Evolutionary conservation across 2,329 filamentous ascomycete species (phyloP), one percentile per base, ranked within the genome.

Genomic region (Paecilomyces fulvus): DNA sequence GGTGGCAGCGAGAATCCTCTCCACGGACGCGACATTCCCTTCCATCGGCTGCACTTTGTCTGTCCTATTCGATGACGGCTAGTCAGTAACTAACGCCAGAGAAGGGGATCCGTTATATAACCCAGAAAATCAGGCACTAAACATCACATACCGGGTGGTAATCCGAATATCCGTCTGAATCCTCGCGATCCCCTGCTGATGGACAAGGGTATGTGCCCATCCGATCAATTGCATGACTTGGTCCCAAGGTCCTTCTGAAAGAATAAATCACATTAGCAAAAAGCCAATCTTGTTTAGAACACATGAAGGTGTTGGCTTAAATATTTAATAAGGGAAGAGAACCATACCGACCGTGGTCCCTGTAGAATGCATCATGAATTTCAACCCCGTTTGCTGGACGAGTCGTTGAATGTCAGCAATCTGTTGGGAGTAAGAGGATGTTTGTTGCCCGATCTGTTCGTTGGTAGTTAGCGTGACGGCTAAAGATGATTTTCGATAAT

Each of bases 91-190:
- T 54, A 55, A 21, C 23, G 28, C 14, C 49, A 51, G 30, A 20
- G 6, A 9, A 43, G 37, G 37, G 3, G 30, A 11, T 31, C 14
- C 17, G 6, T 37, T n/a, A 43, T 20, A 43, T 17, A 20, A 14
- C 8, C 11, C 30, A 3, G 10, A 14, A 31, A 12, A 12, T 31
- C 30, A 4, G 9, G 12, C 5, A 14, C 3, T 52, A 37, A 52
- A 21, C 12, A 14, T 46, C 17, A 70, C 77, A 67, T 65, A 86
- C 85, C 85, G 83, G 12, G 87, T 87, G 1, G 90, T 90, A 21
- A 92, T 84, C 20, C 90, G 79, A 75, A 96, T 90, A 64, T 92
- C 90, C 6, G 85, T 89, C 77, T 96, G 91, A 46, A 96, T 87
- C 58, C 91, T 79, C 56, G 86, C 77, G n/a, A 89, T 83, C 23